Percentiles rank a stretch among this genome's conserved stretches.
Evolutionary conservation across 1,139 yeast species (phyloP).

Genomic region (Taphrina confusa): DNA sequence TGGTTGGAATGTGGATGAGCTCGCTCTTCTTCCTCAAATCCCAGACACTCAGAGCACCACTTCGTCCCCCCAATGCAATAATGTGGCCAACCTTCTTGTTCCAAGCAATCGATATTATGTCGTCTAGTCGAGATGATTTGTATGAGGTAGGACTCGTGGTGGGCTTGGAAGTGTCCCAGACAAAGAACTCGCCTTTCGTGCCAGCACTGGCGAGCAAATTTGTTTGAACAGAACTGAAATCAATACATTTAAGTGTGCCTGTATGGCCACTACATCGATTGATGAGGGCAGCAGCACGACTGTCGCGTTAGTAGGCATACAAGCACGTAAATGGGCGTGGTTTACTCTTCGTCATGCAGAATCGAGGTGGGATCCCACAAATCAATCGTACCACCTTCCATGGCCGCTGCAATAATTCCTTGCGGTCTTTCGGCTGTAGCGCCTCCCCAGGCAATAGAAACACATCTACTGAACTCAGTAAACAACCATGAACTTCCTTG

Average conservation of each 20-base stretch:
- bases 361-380: slow-evolving; percentile 64
- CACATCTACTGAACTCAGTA: slow-evolving; percentile 40
- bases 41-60: slow-evolving; percentile 90
- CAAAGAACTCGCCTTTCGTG: slow-evolving; percentile 65
- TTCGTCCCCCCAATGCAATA: slow-evolving; percentile 82
- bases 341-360: slow-evolving; percentile 32
- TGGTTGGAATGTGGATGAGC: slow-evolving; percentile 71
- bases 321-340: no score
- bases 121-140: slow-evolving; percentile 76
- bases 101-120: slow-evolving; percentile 84
- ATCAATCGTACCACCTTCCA: slow-evolving; percentile 78
- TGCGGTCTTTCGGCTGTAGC: slow-evolving; percentile 57
- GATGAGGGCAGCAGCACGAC: no score
- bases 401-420: slow-evolving; percentile 81
- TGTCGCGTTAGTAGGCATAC: no score
- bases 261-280: slow-evolving; percentile 59
- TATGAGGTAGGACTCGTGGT: slow-evolving; percentile 61
- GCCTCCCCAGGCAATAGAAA: slow-evolving; percentile 85
- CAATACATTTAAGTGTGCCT: slow-evolving; percentile 70
- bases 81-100: slow-evolving; percentile 82
- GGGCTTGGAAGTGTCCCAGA: slow-evolving; percentile 77
- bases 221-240: slow-evolving; percentile 72
- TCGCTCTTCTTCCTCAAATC: slow-evolving; percentile 85
- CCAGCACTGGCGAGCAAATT: slow-evolving; percentile 86
- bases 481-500: neutral